Percentiles rank a stretch among this genome's conserved stretches.
These are phyloP conservation scores for Mucor plumbeus DNA, from an alignment of 371 early-diverging fungal species.

Conservation along the genomic window DNA sequence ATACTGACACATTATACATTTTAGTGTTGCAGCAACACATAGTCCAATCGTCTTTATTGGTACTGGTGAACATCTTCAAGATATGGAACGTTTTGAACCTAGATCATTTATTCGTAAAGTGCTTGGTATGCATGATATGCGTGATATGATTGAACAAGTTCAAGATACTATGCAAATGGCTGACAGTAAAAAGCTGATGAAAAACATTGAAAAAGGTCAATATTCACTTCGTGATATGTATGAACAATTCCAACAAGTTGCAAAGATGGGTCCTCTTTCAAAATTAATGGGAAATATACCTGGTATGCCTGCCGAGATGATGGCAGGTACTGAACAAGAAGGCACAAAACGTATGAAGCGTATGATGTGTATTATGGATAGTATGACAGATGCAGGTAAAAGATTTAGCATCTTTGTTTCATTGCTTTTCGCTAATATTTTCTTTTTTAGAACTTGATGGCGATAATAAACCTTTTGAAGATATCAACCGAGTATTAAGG, in stretches of 20 bases:
- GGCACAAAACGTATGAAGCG: conserved; percentile 82
- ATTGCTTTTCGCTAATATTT: background rate
- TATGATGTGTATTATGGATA: conserved; percentile 97
- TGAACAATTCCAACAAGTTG: conserved; percentile 95
- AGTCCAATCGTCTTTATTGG: conserved; percentile 99
- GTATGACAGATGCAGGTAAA: conserved; percentile 87
- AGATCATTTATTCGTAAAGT: conserved; percentile 95
- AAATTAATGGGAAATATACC: conserved; percentile 99
- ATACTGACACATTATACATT: background rate
- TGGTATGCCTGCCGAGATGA: conserved; percentile 89
- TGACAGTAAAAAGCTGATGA: conserved; percentile 87
- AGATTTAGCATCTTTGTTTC: background rate
- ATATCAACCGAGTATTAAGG: conserved; percentile 82
- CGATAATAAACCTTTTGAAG: conserved; percentile 88
- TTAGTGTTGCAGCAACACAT: conserved; percentile 94
- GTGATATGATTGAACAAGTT: conserved; percentile 94
- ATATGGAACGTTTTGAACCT: conserved; percentile 96
- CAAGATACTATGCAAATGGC: conserved; percentile 87
- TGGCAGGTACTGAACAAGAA: conserved; percentile 79
- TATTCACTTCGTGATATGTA: conserved; percentile 98
- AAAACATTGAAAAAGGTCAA: conserved; percentile 90
- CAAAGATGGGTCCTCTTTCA: conserved; percentile 92
- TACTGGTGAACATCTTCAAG: conserved; percentile 98
- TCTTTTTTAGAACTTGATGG: conserved; percentile 81
- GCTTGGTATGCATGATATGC: conserved; percentile 97